These are phyloP conservation scores for Teratosphaeriaceae sp. DNA, from an alignment of 2,329 filamentous ascomycete species.

Conservation along the genomic window DNA sequence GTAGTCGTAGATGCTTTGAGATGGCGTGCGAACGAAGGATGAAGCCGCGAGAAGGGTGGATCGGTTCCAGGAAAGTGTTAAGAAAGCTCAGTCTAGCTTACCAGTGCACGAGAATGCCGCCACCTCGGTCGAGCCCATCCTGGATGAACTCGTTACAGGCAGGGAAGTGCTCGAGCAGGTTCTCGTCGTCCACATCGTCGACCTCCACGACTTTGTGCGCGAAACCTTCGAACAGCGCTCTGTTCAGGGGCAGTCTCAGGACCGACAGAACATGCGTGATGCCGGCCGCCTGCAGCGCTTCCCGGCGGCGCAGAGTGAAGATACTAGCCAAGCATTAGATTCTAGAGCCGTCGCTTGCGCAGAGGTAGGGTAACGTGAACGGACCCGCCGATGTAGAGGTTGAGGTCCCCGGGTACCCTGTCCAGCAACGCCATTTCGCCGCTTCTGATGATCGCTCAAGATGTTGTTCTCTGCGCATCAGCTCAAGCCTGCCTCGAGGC, in stretches of 20 bases:
- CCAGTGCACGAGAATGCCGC: constrained; percentile 64
- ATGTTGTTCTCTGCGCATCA: too few species aligned
- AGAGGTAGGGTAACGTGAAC: constrained; percentile 23
- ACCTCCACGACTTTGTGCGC: constrained; percentile 74
- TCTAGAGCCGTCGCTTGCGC: constrained; percentile 13
- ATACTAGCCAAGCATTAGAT: constrained; percentile 49
- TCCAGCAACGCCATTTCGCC: constrained; percentile 52
- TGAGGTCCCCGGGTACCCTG: constrained; percentile 60
- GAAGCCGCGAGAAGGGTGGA: too few species aligned
- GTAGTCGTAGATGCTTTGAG: too few species aligned
- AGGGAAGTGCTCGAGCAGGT: constrained; percentile 75
- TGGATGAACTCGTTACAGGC: constrained; percentile 77
- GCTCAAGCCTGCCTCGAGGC: too few species aligned
- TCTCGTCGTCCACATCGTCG: constrained; percentile 84
- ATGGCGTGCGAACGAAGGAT: too few species aligned
- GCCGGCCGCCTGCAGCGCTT: constrained; percentile 61
- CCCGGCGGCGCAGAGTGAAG: constrained; percentile 67
- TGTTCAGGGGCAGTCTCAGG: constrained; percentile 54
- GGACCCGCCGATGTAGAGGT: constrained; percentile 76
- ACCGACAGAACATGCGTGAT: constrained; percentile 93
- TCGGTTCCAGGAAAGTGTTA: too few species aligned
- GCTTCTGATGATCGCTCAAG: too few species aligned
- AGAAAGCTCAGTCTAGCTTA: too few species aligned
- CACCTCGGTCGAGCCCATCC: constrained; percentile 57
- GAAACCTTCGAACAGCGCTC: constrained; percentile 49